Evolutionary conservation across 495 filamentous ascomycete species (phyloP).

Genomic region (Aspergillus bridgeri): DNA sequence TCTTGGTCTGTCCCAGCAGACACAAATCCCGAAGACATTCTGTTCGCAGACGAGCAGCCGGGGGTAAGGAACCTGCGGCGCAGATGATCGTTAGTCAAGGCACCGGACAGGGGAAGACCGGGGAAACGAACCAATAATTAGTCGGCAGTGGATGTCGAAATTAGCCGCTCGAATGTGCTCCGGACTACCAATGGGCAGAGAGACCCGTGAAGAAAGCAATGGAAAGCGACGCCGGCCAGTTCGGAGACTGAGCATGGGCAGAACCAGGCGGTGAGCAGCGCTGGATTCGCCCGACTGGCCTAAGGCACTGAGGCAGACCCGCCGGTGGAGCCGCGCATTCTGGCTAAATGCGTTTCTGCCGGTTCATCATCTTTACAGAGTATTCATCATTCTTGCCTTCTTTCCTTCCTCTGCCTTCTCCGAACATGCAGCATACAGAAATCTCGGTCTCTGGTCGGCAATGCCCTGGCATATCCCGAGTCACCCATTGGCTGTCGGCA

Average conservation of each 20-base stretch:
- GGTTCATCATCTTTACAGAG: too few relatives aligned
- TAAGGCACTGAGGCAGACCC: conserved; percentile 5
- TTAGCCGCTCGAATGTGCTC: not conserved
- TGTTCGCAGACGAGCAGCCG: not conserved
- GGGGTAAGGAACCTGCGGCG: not conserved
- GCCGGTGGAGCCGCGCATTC: conserved; percentile 5
- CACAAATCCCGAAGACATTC: conserved; percentile 85
- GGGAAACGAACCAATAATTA: not conserved
- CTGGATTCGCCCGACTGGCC: not conserved
- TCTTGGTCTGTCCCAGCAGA: conserved; percentile 75
- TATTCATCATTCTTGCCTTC: too few relatives aligned
- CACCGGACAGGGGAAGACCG: not conserved
- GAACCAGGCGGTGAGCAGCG: conserved; percentile 14
- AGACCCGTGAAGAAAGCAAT: not conserved
- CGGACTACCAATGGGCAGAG: not conserved
- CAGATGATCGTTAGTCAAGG: conserved; percentile 1
- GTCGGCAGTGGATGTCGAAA: not conserved
- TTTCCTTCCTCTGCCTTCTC: too few relatives aligned
- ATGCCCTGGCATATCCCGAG: not conserved
- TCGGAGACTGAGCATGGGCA: conserved; percentile 16
- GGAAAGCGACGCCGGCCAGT: not conserved
- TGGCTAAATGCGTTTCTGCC: conserved; percentile 9
- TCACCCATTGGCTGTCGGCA: not conserved
- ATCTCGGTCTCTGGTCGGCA: too few relatives aligned
- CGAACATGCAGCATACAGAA: not conserved